Conservation (phyloP, 2,329 filamentous ascomycete species). For the Aspergillus tamarii region DNA sequence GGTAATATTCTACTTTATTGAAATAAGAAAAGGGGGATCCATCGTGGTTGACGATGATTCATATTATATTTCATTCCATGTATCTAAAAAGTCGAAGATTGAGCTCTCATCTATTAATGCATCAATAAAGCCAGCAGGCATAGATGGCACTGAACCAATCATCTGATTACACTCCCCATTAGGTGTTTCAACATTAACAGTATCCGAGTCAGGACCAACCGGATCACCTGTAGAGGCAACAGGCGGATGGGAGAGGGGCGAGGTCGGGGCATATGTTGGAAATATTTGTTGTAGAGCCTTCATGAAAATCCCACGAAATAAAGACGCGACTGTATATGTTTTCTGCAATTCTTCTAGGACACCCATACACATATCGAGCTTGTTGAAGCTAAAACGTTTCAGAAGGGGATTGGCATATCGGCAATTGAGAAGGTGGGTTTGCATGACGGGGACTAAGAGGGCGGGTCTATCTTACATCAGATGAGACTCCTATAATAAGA, state of each 20-base stretch:
- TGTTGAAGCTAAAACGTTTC: conserved; percentile 33
- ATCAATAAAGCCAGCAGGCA: background rate
- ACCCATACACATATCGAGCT: conserved; percentile 37
- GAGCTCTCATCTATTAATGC: background rate
- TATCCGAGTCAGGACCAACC: background rate
- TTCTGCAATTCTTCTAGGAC: conserved; percentile 36
- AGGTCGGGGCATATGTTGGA: conserved; percentile 5
- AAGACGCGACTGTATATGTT: conserved; percentile 31
- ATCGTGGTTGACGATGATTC: background rate
- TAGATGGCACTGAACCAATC: background rate
- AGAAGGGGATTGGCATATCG: conserved; percentile 27
- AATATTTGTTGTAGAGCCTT: conserved; percentile 30
- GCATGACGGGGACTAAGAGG: conserved; percentile 37
- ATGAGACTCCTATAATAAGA: background rate
- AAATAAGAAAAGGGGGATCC: background rate
- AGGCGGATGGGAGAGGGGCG: background rate
- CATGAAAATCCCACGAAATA: conserved; percentile 31
- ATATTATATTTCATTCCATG: background rate
- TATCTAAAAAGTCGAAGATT: background rate
- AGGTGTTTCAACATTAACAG: background rate
- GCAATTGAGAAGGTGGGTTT: conserved; percentile 35
- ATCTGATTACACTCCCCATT: background rate
- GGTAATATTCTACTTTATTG: background rate
- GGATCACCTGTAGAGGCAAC: background rate
- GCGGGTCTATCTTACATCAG: conserved; percentile 22